phyloP scores from a whole-genome alignment of 2,329 filamentous ascomycete species.

The Exophiala sideris region DNA sequence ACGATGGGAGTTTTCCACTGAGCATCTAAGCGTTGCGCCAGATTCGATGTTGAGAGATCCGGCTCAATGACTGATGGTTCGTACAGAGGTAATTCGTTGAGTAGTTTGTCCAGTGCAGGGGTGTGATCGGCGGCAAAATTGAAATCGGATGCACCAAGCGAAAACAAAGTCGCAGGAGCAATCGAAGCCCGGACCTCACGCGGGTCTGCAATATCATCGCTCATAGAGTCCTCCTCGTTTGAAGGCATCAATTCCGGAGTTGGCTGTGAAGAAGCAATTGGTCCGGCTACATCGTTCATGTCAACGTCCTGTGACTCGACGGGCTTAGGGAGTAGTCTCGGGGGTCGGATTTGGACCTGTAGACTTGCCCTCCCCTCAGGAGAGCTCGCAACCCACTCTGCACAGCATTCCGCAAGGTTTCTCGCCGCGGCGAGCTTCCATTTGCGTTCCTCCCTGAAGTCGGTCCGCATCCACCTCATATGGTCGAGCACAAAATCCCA shows the following conservation, averaged over 20 bases:
- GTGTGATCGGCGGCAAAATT: conserved; percentile 75
- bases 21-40: conserved; percentile 59
- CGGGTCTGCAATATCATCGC: conserved; percentile 40
- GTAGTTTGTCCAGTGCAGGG: conserved; percentile 68
- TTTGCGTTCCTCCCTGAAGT: conserved; percentile 89
- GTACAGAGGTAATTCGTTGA: conserved; percentile 79
- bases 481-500: conserved; percentile 85
- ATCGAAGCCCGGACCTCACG: conserved; percentile 42
- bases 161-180: conserved; percentile 76
- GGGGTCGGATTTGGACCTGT: conserved; percentile 62
- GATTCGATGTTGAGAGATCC: conserved; percentile 33
- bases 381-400: conserved; percentile 69
- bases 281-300: conserved; percentile 28
- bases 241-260: conserved; percentile 68
- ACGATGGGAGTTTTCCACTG: conserved; percentile 73
- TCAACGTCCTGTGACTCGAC: conserved; percentile 30
- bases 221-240: conserved; percentile 57
- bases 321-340: conserved; percentile 34
- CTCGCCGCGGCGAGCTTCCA: conserved; percentile 84
- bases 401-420: conserved; percentile 77
- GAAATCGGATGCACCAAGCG: conserved; percentile 75
- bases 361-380: conserved; percentile 62
- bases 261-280: conserved; percentile 40
- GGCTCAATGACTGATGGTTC: conserved; percentile 57
- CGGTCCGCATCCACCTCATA: conserved; percentile 97